Conservation (phyloP, 345 rosid genomes). For the Gossypium mustelinum region DNA sequence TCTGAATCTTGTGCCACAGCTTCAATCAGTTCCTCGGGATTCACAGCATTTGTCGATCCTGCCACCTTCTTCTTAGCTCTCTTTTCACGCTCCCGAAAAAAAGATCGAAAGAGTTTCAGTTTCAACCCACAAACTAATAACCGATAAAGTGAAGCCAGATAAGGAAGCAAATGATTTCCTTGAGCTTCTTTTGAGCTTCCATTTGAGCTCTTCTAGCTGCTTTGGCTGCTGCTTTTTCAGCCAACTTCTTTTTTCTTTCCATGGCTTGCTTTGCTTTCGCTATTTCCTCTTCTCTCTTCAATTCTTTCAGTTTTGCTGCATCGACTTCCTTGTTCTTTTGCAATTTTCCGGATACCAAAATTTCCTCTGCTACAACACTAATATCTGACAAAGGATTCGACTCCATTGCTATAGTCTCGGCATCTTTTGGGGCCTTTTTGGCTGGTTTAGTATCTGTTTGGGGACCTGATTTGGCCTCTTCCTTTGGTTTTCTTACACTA, state of each 20-base stretch:
- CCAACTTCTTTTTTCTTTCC: constrained; percentile 94
- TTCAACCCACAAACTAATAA: not conserved
- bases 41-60: constrained; percentile 24
- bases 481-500: constrained; percentile 51
- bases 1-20: constrained; percentile 45
- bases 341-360: constrained; percentile 32
- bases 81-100: too few relatives aligned
- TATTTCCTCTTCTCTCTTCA: constrained; percentile 81
- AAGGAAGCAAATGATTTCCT: constrained; percentile 43
- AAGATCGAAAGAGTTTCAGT: constrained; percentile 1
- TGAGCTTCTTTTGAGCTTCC: constrained; percentile 88
- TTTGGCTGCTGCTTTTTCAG: constrained; percentile 86
- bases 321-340: constrained; percentile 48
- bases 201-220: constrained; percentile 85
- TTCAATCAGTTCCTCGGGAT: constrained; percentile 46
- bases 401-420: constrained; percentile 34
- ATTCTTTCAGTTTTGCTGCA: constrained; percentile 70
- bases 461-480: constrained; percentile 46
- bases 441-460: constrained; percentile 34
- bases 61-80: not conserved
- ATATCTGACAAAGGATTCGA: constrained; percentile 31
- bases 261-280: constrained; percentile 81
- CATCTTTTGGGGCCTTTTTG: constrained; percentile 45
- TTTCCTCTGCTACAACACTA: constrained; percentile 28
- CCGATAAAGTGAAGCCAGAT: not conserved